Conservation (phyloP, 2,329 filamentous ascomycete species). For the Botrytis squamosa region DNA sequence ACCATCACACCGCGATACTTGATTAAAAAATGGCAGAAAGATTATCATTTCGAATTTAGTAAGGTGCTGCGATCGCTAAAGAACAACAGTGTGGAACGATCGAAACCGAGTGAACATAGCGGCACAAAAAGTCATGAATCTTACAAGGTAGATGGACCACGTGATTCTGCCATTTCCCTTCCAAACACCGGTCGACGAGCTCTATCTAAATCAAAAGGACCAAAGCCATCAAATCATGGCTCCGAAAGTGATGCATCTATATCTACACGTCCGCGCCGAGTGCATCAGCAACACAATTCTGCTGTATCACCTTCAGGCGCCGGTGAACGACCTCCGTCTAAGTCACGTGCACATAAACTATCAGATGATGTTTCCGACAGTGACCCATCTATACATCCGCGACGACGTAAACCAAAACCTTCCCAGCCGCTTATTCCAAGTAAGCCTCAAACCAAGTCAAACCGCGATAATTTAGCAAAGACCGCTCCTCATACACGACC, state of each 20-base stretch:
- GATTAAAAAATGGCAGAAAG: not conserved
- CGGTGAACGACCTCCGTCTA: not conserved
- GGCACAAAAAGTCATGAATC: not conserved
- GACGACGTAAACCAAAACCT: too few species aligned
- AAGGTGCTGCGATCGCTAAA: not conserved
- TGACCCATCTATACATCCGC: too few species aligned
- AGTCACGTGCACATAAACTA: not conserved
- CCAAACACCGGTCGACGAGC: too few species aligned
- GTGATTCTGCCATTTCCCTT: not conserved
- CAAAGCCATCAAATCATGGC: not conserved
- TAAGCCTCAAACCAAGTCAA: not conserved
- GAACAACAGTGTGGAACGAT: not conserved
- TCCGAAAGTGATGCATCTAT: not conserved
- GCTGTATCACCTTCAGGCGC: not conserved
- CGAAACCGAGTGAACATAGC: not conserved
- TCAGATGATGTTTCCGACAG: not conserved
- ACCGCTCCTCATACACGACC: not conserved
- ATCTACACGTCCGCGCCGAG: not conserved
- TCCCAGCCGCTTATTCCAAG: not conserved
- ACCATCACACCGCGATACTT: not conserved
- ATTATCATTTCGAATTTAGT: not conserved
- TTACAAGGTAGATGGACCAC: not conserved
- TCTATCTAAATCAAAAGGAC: not conserved
- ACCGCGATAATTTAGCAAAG: not conserved
- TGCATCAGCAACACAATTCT: not conserved